phyloP scores from a whole-genome alignment of 2,329 filamentous ascomycete species.

The Pezicula radicicola region DNA sequence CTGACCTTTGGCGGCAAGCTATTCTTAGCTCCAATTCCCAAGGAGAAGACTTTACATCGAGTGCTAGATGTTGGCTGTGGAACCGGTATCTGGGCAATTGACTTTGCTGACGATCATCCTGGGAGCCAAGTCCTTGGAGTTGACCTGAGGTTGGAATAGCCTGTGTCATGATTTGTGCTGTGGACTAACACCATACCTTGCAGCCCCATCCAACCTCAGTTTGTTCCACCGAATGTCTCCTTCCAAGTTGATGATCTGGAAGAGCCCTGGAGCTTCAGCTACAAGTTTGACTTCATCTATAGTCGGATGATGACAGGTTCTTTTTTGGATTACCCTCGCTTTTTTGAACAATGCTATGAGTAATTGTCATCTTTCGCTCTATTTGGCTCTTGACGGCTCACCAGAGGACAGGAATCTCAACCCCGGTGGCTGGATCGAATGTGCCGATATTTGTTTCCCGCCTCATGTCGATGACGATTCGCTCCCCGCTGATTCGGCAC shows the following conservation, averaged over 20 bases:
- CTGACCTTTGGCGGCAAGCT: constrained; percentile 19
- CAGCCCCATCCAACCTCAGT: constrained; percentile 32
- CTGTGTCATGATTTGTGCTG: too few relatives aligned
- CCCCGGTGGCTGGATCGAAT: constrained; percentile 42
- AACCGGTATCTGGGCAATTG: constrained; percentile 20
- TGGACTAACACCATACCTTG: too few relatives aligned
- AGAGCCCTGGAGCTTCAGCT: constrained; percentile 40
- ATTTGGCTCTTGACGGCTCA: background rate
- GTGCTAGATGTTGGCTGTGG: background rate
- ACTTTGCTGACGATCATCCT: constrained; percentile 11
- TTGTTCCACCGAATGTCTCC: constrained; percentile 42
- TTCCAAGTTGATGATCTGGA: constrained; percentile 49
- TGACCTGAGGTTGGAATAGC: constrained; percentile 26
- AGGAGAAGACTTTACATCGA: background rate
- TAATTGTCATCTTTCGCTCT: background rate
- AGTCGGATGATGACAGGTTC: too few relatives aligned
- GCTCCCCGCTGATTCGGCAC: constrained; percentile 17
- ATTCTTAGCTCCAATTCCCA: constrained; percentile 22
- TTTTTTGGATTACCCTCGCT: background rate
- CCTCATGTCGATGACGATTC: constrained; percentile 35
- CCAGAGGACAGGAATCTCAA: constrained; percentile 23
- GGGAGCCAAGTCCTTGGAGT: constrained; percentile 21
- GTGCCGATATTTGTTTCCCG: constrained; percentile 36
- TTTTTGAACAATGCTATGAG: background rate
- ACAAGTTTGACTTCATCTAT: constrained; percentile 47